Evolutionary conservation across 306 rosid species (phyloP).

Genomic region (Rosa multiflora): DNA sequence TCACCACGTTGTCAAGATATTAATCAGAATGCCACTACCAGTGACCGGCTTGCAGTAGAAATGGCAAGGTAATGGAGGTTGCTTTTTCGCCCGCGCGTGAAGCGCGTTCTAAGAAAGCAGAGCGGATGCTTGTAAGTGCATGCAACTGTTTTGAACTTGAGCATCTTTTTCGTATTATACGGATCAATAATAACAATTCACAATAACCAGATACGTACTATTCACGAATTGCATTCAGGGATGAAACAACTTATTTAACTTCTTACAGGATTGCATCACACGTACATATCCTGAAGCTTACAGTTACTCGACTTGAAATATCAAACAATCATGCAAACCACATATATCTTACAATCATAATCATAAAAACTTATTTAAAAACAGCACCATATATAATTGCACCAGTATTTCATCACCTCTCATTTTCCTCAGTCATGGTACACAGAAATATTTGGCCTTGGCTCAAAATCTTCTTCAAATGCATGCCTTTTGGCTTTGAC

Average conservation of each 20-base stretch:
- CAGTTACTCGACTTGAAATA: not conserved
- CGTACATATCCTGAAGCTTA: not conserved
- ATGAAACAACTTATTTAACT: not conserved
- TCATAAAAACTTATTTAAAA: not conserved
- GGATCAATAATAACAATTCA: no score
- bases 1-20: no score
- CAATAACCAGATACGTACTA: no score
- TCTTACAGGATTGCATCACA: not conserved
- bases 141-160: no score
- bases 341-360: not conserved
- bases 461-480: slow-evolving; percentile 17
- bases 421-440: not conserved
- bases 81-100: no score
- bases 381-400: not conserved
- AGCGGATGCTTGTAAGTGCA: no score
- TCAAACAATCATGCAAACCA: not conserved
- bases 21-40: no score
- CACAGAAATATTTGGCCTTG: slow-evolving; percentile 7
- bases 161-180: no score
- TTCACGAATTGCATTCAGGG: not conserved
- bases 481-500: not conserved
- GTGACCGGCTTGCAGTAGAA: no score
- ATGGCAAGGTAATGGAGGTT: no score
- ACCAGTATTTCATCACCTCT: not conserved
- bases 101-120: no score